Evolutionary conservation across 148 eudicot genomes (phyloP), one percentile per base, ranked within the genome.

Genomic region (Hydrangea macrophylla): DNA sequence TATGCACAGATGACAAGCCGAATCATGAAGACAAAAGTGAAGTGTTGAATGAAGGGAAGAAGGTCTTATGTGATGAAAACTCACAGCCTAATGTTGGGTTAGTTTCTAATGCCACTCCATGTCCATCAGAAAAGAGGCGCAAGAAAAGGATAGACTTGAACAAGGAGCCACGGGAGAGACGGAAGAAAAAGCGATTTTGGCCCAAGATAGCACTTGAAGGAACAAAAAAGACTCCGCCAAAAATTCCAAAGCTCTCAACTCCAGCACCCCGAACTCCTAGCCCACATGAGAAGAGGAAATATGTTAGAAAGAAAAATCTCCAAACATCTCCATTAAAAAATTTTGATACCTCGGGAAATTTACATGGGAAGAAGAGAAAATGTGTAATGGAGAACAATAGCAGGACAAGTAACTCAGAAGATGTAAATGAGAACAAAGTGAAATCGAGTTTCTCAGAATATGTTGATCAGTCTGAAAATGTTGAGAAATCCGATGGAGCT

Each of bases 141-240:
- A 63, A 71, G 26, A 27, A 40, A 48, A 62, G 50, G 7, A 9
- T 25, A 3, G 65, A 73, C 51, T 45, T 36, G 17, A 68, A 73
- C 30, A 33, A 68, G 37, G 65, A 18, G 54, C 60, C 69, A 26
- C 45, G 54, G 55, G 60, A 69, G 56, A 69, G 57, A 44, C 59
- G 60, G 15, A 73, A 20, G 55, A 56, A 27, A 68, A 77, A 74
- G 48, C 73, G 64, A 51, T 76, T 67, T 65, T 72, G 84, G 50
- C 84, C 84, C 10, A 81, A 81, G 62, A 68, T 81, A 23, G 55
- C 62, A 11, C 55, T 23, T 55, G 74, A 74, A 48, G 40, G 32
- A 65, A 53, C 70, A 18, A 57, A 23, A 20, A 80, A 67, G 58
- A 30, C 15, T 58, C 71, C 60, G n/a, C n/a, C n/a, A 31, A 73